Percentiles rank a stretch among this genome's conserved stretches.
Conservation (phyloP, 2,329 filamentous ascomycete species). For the Xylariaceae sp. region DNA sequence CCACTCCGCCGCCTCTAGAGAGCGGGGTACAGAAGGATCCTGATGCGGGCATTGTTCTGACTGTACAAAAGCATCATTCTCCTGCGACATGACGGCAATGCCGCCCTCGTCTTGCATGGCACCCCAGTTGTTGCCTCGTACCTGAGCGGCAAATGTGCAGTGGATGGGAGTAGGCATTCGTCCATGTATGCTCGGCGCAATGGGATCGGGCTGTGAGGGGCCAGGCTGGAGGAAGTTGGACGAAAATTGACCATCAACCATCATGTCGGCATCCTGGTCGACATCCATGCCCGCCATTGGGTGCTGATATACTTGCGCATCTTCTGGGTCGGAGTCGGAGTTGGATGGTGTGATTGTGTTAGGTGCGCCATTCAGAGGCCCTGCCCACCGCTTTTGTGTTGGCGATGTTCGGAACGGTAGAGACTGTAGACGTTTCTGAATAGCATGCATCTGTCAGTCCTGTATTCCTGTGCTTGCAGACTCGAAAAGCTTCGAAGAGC, state of each 20-base stretch:
- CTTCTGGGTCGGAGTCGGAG: slow-evolving; percentile 41
- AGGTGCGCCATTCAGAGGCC: slow-evolving; percentile 27
- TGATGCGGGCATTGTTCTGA: slow-evolving; percentile 35
- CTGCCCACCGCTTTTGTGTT: slow-evolving; percentile 35
- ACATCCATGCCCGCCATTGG: slow-evolving; percentile 29
- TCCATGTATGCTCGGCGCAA: slow-evolving; percentile 36
- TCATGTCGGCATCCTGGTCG: slow-evolving; percentile 52
- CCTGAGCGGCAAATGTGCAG: slow-evolving; percentile 54
- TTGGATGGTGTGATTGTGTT: slow-evolving; percentile 39
- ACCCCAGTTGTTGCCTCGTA: slow-evolving; percentile 51
- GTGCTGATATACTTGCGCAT: slow-evolving; percentile 27
- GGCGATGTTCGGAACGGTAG: slow-evolving; percentile 50
- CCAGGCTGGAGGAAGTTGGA: slow-evolving; percentile 30
- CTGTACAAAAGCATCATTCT: slow-evolving; percentile 14
- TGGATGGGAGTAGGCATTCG: slow-evolving; percentile 61
- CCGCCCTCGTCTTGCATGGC: slow-evolving; percentile 32
- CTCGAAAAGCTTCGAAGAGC: background rate
- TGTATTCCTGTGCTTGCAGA: background rate
- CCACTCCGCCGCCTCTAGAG: slow-evolving; percentile 49
- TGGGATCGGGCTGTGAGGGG: slow-evolving; percentile 31
- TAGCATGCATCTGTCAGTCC: slow-evolving; percentile 1
- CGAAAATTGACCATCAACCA: slow-evolving; percentile 37
- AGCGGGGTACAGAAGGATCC: slow-evolving; percentile 48
- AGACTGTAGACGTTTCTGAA: slow-evolving; percentile 55
- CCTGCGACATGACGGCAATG: slow-evolving; percentile 26